Base-by-base conservation (phyloP, 1,284 basidiomycete species). In the Malassezia globosa region DNA sequence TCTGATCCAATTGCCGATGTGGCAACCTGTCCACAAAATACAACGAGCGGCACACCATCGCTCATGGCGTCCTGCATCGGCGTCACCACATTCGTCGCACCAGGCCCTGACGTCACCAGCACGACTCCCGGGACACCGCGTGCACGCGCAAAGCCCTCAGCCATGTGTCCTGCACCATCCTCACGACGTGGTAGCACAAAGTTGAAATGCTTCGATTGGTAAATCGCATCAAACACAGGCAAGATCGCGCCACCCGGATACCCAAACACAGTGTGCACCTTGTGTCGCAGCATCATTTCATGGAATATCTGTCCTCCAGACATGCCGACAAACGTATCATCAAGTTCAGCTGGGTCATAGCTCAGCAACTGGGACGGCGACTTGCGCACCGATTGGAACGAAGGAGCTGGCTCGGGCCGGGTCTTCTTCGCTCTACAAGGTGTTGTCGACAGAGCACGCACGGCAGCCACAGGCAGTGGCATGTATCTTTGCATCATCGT, bases 161-260 rank as follows among this genome's bases (percentile, higher is more conserved):
- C 92, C 89, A 95, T 97, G 75, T 97, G 92, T 0, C 92, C 92
- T 4, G 90, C 92, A 46, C 92, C 92, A 69, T 97, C 92, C 72
- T 97, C 94, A 66, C 96, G 89, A 39, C 92, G 79, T 14, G 92
- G 94, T 8, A 97, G 81, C 57, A 97, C 80, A 67, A 97, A 97
- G 58, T 95, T 82, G 66, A 97, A 96, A 73, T 95, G 82, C 14
- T 82, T 80, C 8, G 89, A 95, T 74, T 95, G 85, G 79, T 96
- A 84, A 73, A 96, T 97, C 69, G 94, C 92, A 73, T 97, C 92
- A 73, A 96, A 97, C 34, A 97, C 92, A 61, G 92, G 94, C 16
- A 96, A 81, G 70, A 96, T 96, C 41, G 92, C 92, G 55, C 90
- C 89, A 40, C 92, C 92, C 14, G 92, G 92, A 75, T 97, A 97